phyloP scores from a whole-genome alignment of 1,284 basidiomycete species.

The Heterobasidion parviporum region DNA sequence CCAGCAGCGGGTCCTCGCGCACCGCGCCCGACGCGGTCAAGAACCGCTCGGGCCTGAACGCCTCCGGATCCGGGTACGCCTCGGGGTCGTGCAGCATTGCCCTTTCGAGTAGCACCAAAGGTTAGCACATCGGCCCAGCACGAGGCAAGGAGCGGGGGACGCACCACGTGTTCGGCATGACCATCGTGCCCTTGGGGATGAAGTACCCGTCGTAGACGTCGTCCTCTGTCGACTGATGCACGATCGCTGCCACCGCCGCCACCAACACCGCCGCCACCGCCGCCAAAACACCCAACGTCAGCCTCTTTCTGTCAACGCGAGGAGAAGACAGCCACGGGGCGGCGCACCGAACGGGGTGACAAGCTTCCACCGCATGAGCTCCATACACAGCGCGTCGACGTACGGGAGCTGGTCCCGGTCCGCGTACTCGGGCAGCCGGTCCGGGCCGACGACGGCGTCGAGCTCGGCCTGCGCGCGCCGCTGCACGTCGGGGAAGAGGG shows the following conservation, averaged over 20 bases:
- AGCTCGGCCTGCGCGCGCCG: slow-evolving; percentile 18
- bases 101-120: slow-evolving; percentile 8
- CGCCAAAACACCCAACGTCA: neutral
- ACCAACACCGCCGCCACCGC: neutral
- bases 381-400: slow-evolving; percentile 16
- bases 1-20: slow-evolving; percentile 10
- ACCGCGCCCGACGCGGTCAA: slow-evolving; percentile 10
- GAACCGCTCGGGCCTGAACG: slow-evolving; percentile 20
- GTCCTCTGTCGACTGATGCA: slow-evolving; percentile 7
- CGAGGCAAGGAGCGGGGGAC: neutral
- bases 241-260: neutral
- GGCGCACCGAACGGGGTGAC: slow-evolving; percentile 7
- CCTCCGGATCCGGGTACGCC: slow-evolving; percentile 17
- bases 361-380: slow-evolving; percentile 15
- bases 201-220: slow-evolving; percentile 14
- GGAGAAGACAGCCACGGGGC: neutral
- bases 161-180: neutral
- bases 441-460: slow-evolving; percentile 14
- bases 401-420: slow-evolving; percentile 14
- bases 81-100: slow-evolving; percentile 19
- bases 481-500: slow-evolving; percentile 16
- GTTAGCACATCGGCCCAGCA: neutral
- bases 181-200: slow-evolving; percentile 12
- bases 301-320: neutral
- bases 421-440: slow-evolving; percentile 14